These are phyloP conservation scores for Amanita fuliginea DNA, from an alignment of 768 basidiomycete species.

Conservation along the genomic window DNA sequence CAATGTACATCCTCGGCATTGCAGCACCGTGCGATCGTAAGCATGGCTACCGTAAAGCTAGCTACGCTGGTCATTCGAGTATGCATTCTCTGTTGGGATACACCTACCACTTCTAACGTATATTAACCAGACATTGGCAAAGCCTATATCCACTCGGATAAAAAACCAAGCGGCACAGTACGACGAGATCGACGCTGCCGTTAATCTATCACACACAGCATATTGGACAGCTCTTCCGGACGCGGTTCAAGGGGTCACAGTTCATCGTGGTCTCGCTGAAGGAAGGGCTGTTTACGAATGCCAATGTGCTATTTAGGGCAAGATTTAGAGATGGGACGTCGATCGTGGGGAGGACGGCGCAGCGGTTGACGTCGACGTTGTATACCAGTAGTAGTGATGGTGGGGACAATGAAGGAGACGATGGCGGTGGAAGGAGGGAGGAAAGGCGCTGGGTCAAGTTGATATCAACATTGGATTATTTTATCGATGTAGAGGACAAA, in stretches of 20 bases:
- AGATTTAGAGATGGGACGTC: slow-evolving; percentile 92
- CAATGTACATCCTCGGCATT: slow-evolving; percentile 84
- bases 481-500: too few species aligned
- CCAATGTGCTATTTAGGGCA: slow-evolving; percentile 90
- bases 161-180: slow-evolving; percentile 68
- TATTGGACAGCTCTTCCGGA: slow-evolving; percentile 96
- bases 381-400: slow-evolving; percentile 17
- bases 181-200: slow-evolving; percentile 96
- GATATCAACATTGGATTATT: background rate
- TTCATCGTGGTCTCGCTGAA: slow-evolving; percentile 97
- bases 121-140: slow-evolving; percentile 58
- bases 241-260: slow-evolving; percentile 94
- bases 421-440: slow-evolving; percentile 16
- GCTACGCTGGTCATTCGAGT: slow-evolving; percentile 68
- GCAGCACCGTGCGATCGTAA: background rate
- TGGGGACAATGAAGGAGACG: slow-evolving; percentile 19
- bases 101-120: slow-evolving; percentile 2
- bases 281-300: slow-evolving; percentile 95
- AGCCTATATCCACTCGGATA: slow-evolving; percentile 62
- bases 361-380: slow-evolving; percentile 44
- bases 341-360: slow-evolving; percentile 72
- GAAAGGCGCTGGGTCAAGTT: background rate
- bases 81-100: slow-evolving; percentile 4
- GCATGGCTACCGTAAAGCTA: slow-evolving; percentile 66
- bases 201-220: slow-evolving; percentile 96